Base-by-base conservation (phyloP, 2,329 filamentous ascomycete species). In the Hymenoscyphus scutula region DNA sequence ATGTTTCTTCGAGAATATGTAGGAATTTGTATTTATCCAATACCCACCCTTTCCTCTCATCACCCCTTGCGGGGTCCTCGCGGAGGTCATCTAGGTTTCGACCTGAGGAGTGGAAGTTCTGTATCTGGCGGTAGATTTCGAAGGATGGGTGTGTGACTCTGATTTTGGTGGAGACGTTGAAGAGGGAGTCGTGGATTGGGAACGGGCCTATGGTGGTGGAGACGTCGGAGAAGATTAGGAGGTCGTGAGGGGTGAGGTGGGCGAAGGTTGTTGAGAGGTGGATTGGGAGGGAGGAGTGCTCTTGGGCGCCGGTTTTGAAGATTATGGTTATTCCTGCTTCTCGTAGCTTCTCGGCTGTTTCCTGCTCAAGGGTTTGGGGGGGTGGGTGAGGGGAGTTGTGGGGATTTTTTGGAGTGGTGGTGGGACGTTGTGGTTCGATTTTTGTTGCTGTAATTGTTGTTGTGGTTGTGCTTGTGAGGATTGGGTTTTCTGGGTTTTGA, bases 1-100 rank as follows among this genome's bases (percentile, higher is more conserved):
- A 85, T 0, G 80, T 72, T 73, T 82, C 82, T 72, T 83, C 79
- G 13, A 82, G 79, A 69, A 85, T 84, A 70, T 84, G 83, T 51
- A 84, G 75, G 71, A 84, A 84, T 73, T 86, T 86, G 76, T 84
- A 86, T 74, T 84, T 85, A 76, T 86, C 84, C 37, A 86, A 73
- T 13, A 75, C 76, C 84, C 83, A 85, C 1, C 76, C 77, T 8
- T 32, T 30, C 8, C 53, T 7, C 13, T 54, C 53, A 54, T 54
- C 25, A 5, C 48, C 58, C 34, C 78, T 74, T 23, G 65, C 60
- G 69, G 75, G 67, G 73, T 23, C 69, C 62, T 53, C 71, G 71
- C 53, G 75, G 1, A 61, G 13, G 73, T 71, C 75, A 65, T 77
- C 77, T 64, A 81, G 80, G 45, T 80, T 76, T 67, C 78, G 78